Conservation (phyloP, 2,329 filamentous ascomycete species). For the Fusarium annulatum region DNA sequence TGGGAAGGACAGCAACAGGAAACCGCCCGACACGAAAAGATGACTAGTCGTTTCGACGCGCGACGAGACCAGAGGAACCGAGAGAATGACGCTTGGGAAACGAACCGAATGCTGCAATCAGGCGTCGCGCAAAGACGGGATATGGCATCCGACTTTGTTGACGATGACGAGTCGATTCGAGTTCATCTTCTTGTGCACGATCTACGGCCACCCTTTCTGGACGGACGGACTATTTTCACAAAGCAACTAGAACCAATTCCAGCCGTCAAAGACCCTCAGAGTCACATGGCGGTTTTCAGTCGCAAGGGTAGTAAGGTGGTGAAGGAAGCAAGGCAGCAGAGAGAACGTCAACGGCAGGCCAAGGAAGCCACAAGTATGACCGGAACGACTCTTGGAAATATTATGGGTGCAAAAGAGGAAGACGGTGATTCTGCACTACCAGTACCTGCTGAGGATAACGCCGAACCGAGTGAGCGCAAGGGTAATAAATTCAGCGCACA, state of each 20-base stretch:
- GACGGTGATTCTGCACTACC: conserved; percentile 90
- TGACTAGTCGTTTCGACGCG: conserved; percentile 74
- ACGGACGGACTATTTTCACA: conserved; percentile 95
- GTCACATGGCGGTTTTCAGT: conserved; percentile 98
- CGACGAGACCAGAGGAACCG: conserved; percentile 86
- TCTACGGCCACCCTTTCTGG: conserved; percentile 90
- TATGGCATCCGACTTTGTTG: conserved; percentile 79
- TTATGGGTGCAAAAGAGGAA: conserved; percentile 95
- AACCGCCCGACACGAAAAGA: conserved; percentile 80
- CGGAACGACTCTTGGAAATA: conserved; percentile 90
- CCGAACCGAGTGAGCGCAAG: conserved; percentile 60
- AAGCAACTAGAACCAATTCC: conserved; percentile 96
- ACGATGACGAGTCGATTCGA: conserved; percentile 89
- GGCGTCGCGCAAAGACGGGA: conserved; percentile 92
- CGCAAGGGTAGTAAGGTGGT: conserved; percentile 95
- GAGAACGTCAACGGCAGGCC: conserved; percentile 92
- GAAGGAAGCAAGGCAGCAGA: conserved; percentile 88
- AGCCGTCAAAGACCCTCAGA: conserved; percentile 91
- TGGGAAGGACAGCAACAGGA: conserved; percentile 84
- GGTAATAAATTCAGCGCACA: conserved; percentile 87
- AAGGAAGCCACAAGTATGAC: conserved; percentile 94
- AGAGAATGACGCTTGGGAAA: conserved; percentile 98
- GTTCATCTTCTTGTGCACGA: conserved; percentile 95
- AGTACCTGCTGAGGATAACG: conserved; percentile 76
- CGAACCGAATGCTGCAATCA: conserved; percentile 96